Conservation (phyloP, 139 green algal genomes). For the Chlorella sp. region DNA sequence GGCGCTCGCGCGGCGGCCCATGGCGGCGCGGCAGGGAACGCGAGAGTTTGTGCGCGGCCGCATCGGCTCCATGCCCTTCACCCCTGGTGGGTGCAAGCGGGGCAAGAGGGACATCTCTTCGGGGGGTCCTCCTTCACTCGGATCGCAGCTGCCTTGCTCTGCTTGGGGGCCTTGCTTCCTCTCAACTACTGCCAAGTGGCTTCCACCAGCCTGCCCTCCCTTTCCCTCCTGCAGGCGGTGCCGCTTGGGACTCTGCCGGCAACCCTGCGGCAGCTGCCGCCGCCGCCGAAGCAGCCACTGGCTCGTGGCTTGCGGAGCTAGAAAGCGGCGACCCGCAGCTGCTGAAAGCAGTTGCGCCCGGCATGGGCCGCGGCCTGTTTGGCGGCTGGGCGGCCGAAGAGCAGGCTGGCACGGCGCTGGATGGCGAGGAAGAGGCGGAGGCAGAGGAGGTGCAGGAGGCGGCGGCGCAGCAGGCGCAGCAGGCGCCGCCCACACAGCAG, state of each 20-base stretch:
- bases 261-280: constrained; percentile 49
- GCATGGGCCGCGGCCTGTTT: constrained; percentile 64
- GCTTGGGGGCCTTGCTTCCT: too few relatives aligned
- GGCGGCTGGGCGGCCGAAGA: constrained; percentile 48
- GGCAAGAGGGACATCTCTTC: too few relatives aligned
- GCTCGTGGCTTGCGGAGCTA: constrained; percentile 65
- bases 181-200: too few relatives aligned
- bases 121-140: too few relatives aligned
- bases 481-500: constrained; percentile 30
- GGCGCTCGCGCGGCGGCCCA: constrained; percentile 35
- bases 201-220: neutral
- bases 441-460: neutral
- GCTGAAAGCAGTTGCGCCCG: constrained; percentile 42
- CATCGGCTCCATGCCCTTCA: constrained; percentile 67
- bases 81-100: constrained; percentile 50
- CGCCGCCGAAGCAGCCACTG: constrained; percentile 57
- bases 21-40: constrained; percentile 43
- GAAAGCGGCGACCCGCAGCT: constrained; percentile 14
- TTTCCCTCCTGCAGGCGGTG: constrained; percentile 46
- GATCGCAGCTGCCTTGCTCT: too few relatives aligned
- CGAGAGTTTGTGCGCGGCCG: constrained; percentile 70
- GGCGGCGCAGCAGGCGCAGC: constrained; percentile 16
- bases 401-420: neutral
- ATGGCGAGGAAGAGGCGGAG: neutral
- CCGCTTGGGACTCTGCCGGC: constrained; percentile 46